Percentiles rank a stretch among this genome's conserved stretches.
phyloP scores from a whole-genome alignment of 1,139 yeast species.

The Candida sp. region DNA sequence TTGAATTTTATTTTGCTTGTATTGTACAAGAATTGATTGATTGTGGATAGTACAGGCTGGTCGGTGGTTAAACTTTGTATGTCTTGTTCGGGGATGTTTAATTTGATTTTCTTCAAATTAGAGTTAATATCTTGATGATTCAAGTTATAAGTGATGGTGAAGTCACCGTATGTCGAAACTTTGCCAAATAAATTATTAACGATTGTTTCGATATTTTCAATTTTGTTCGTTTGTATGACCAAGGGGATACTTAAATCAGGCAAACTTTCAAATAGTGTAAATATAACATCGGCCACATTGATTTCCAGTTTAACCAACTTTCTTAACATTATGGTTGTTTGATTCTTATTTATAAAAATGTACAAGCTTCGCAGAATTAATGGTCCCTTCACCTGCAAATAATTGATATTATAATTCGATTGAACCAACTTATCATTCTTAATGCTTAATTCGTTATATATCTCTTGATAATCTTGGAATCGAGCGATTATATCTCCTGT shows the following conservation, averaged over 20 bases:
- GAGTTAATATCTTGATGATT: constrained; percentile 1
- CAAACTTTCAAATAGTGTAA: constrained; percentile 6
- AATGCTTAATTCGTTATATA: constrained; percentile 2
- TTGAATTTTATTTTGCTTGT: constrained; percentile 18
- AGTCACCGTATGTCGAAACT: background rate
- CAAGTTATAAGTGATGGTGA: background rate
- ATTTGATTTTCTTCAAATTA: constrained; percentile 17
- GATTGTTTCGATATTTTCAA: constrained; percentile 1
- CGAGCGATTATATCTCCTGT: constrained; percentile 9
- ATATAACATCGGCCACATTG: background rate
- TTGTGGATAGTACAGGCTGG: constrained; percentile 1
- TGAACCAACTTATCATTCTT: background rate
- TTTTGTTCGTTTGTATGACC: background rate
- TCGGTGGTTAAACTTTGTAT: constrained; percentile 9
- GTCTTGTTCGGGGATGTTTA: constrained; percentile 21
- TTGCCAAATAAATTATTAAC: constrained; percentile 1
- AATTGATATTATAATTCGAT: constrained; percentile 4
- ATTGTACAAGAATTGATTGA: constrained; percentile 14
- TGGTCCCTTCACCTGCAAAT: constrained; percentile 6
- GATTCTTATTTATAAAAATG: constrained; percentile 5
- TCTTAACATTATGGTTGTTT: background rate
- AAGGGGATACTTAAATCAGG: constrained; percentile 1
- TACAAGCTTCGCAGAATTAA: constrained; percentile 9
- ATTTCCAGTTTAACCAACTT: background rate
- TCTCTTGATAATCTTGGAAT: constrained; percentile 7